Evolutionary conservation across 2,329 filamentous ascomycete species (phyloP).

Genomic region (Colletotrichum nymphaeae): DNA sequence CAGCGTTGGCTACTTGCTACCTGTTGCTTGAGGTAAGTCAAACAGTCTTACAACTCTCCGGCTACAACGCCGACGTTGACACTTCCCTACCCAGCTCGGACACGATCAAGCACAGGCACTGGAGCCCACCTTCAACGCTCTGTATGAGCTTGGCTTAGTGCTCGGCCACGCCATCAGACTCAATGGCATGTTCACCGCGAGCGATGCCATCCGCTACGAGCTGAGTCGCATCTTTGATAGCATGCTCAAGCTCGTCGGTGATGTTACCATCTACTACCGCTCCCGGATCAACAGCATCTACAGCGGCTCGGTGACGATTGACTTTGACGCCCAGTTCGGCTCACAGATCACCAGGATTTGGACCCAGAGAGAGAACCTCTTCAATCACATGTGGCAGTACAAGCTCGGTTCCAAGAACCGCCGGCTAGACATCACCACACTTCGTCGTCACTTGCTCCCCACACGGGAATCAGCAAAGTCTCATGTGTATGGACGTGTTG

Average conservation of each 20-base stretch:
- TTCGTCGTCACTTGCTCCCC: constrained; percentile 47
- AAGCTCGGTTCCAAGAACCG: constrained; percentile 43
- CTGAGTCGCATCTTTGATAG: constrained; percentile 49
- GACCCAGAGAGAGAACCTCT: constrained; percentile 45
- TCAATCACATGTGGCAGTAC: constrained; percentile 49
- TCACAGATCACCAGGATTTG: constrained; percentile 48
- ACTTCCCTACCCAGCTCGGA: constrained; percentile 44
- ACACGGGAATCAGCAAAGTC: constrained; percentile 38
- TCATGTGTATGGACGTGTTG: constrained; percentile 49
- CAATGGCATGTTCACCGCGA: constrained; percentile 47
- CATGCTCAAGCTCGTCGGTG: constrained; percentile 48
- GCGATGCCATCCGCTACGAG: constrained; percentile 44
- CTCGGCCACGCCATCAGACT: constrained; percentile 50
- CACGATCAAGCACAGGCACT: constrained; percentile 50
- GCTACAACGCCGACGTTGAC: neutral
- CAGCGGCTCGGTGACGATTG: constrained; percentile 42
- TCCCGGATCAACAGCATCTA: constrained; percentile 47
- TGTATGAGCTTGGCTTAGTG: constrained; percentile 52
- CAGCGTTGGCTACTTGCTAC: constrained; percentile 51
- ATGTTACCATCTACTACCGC: constrained; percentile 49
- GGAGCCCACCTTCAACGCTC: constrained; percentile 50
- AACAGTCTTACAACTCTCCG: fast-evolving
- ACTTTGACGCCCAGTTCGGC: constrained; percentile 51
- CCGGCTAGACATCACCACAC: constrained; percentile 41
- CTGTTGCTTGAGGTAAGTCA: constrained; percentile 50